Percentiles rank a stretch among this genome's conserved stretches.
phyloP scores from a whole-genome alignment of 768 basidiomycete species.

The Pleurotus djamor region DNA sequence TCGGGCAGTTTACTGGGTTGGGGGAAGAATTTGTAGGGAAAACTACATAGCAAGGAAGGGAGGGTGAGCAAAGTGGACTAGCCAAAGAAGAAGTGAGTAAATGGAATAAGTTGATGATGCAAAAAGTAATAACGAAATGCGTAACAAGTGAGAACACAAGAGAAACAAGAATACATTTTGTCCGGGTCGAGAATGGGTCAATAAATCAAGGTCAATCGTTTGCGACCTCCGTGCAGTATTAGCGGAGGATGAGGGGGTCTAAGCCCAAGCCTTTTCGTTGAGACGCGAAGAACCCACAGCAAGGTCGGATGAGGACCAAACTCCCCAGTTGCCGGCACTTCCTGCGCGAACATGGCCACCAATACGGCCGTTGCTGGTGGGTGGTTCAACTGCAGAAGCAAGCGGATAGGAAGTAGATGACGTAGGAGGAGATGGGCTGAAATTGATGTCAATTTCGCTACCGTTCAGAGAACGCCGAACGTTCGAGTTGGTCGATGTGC shows the following conservation, averaged over 20 bases:
- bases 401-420: slow-evolving; percentile 17
- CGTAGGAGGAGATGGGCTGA: slow-evolving; percentile 52
- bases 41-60: slow-evolving; percentile 16
- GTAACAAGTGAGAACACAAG: slow-evolving; percentile 16
- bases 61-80: slow-evolving; percentile 14
- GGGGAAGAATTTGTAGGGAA: slow-evolving; percentile 16
- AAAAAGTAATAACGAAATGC: slow-evolving; percentile 13
- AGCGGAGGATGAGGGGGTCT: slow-evolving; percentile 15
- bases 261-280: slow-evolving; percentile 62
- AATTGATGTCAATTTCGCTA: slow-evolving; percentile 60
- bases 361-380: slow-evolving; percentile 31
- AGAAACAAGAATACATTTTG: slow-evolving; percentile 11
- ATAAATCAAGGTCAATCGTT: background rate
- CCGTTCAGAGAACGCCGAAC: slow-evolving; percentile 78
- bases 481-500: slow-evolving; percentile 42
- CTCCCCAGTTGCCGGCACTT: slow-evolving; percentile 80
- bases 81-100: slow-evolving; percentile 9
- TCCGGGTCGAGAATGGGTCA: slow-evolving; percentile 17
- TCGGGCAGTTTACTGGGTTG: slow-evolving; percentile 26
- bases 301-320: slow-evolving; percentile 59
- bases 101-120: slow-evolving; percentile 12
- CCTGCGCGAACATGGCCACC: slow-evolving; percentile 76
- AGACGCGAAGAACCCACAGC: slow-evolving; percentile 48
- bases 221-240: slow-evolving; percentile 5
- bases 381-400: slow-evolving; percentile 4